Percentiles rank a stretch among this genome's conserved stretches.
phyloP scores from a whole-genome alignment of 805 yeast species.

The Candida chauliodis region DNA sequence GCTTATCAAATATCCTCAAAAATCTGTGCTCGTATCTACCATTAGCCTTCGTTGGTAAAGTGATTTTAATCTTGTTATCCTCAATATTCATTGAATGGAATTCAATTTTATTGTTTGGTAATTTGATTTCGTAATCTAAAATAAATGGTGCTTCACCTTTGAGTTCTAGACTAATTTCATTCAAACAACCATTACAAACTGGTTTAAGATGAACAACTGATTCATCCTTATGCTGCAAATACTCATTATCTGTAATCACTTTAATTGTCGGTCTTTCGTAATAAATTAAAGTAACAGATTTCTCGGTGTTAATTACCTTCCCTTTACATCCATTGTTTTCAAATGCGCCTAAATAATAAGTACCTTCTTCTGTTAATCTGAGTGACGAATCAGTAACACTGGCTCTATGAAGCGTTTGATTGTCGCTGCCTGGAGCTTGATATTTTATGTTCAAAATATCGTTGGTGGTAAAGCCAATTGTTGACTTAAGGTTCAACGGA shows the following conservation, averaged over 20 bases:
- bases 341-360: conserved; percentile 37
- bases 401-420: conserved; percentile 1
- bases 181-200: conserved; percentile 29
- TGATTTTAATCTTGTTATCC: conserved; percentile 24
- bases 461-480: conserved; percentile 24
- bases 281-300: conserved; percentile 19
- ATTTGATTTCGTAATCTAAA: conserved; percentile 59
- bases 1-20: conserved; percentile 60
- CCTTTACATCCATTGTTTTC: conserved; percentile 47
- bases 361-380: conserved; percentile 40
- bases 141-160: conserved; percentile 64
- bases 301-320: conserved; percentile 17
- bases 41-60: conserved; percentile 37
- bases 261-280: conserved; percentile 23
- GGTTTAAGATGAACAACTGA: conserved; percentile 20
- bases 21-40: conserved; percentile 66
- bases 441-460: conserved; percentile 33
- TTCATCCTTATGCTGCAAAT: conserved; percentile 24
- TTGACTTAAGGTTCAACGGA: conserved; percentile 46
- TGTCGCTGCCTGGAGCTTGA: conserved; percentile 1
- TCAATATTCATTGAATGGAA: conserved; percentile 30
- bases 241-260: conserved; percentile 14
- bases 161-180: conserved; percentile 35
- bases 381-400: conserved; percentile 7
- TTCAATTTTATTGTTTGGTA: conserved; percentile 53